Conservation (phyloP, 1,139 yeast species). For the Kodamaea arcana region DNA sequence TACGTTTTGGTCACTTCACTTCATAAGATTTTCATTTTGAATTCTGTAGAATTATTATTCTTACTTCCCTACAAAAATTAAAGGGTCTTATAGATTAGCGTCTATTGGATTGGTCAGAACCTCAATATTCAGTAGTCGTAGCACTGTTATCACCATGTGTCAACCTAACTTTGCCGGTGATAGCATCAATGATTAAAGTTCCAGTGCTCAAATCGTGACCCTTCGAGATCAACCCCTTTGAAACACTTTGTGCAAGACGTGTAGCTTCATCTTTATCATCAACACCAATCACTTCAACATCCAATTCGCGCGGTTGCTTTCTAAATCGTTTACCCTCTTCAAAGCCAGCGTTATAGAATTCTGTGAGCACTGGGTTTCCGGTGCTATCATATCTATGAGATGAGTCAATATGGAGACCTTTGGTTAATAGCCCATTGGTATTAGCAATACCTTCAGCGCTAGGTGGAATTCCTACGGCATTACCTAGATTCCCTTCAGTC, state of each 20-base stretch:
- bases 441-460: neutral
- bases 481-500: neutral
- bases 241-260: conserved; percentile 32
- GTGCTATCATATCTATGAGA: too few species aligned
- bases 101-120: too few species aligned
- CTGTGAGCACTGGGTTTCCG: conserved; percentile 2
- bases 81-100: too few species aligned
- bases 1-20: too few species aligned
- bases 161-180: conserved; percentile 13
- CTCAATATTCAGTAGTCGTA: too few species aligned
- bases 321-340: conserved; percentile 1
- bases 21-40: neutral
- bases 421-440: neutral
- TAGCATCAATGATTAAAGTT: conserved; percentile 33
- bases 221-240: conserved; percentile 29
- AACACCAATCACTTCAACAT: conserved; percentile 39
- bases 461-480: too few species aligned
- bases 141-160: neutral
- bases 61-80: neutral
- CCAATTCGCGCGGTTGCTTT: conserved; percentile 13
- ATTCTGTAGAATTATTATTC: neutral
- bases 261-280: conserved; percentile 31
- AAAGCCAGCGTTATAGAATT: conserved; percentile 12
- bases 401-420: neutral
- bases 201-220: conserved; percentile 38